Percentiles rank a stretch among this genome's conserved stretches.
phyloP scores from a whole-genome alignment of 1,284 basidiomycete species.

The Ustilago curta region DNA sequence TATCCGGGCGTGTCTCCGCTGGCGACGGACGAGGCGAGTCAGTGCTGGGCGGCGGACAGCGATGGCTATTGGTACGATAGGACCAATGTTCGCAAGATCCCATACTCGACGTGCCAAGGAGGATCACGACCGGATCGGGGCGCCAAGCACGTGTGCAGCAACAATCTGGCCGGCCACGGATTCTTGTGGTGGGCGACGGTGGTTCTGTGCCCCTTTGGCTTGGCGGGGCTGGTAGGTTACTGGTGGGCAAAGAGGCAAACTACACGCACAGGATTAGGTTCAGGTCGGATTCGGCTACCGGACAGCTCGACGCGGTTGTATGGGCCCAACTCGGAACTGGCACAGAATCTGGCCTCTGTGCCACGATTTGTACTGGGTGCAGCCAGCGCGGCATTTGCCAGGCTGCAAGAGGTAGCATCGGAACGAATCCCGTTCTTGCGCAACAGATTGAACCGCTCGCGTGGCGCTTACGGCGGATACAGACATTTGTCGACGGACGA shows the following conservation, averaged over 20 bases:
- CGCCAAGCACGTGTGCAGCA: constrained; percentile 53
- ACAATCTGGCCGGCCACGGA: constrained; percentile 50
- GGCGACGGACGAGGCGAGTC: constrained; percentile 41
- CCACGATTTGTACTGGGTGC: constrained; percentile 47
- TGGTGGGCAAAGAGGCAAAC: constrained; percentile 74
- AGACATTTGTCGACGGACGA: constrained; percentile 63
- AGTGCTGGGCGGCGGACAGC: constrained; percentile 55
- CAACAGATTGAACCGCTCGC: constrained; percentile 21
- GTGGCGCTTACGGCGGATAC: constrained; percentile 60
- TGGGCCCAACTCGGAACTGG: constrained; percentile 75
- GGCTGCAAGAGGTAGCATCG: constrained; percentile 33
- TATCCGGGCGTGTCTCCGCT: constrained; percentile 54
- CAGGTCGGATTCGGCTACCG: constrained; percentile 42
- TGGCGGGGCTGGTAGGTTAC: constrained; percentile 55
- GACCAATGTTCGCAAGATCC: constrained; percentile 64
- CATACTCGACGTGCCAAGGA: constrained; percentile 61
- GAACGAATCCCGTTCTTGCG: constrained; percentile 55
- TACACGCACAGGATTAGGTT: constrained; percentile 1
- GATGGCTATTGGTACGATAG: constrained; percentile 68
- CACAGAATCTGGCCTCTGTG: constrained; percentile 72
- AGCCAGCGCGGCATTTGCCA: constrained; percentile 38
- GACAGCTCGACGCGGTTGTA: constrained; percentile 58
- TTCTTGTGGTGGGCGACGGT: constrained; percentile 65
- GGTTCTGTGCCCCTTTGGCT: constrained; percentile 49
- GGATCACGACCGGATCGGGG: constrained; percentile 64